These are phyloP conservation scores for Fusarium denticulatum DNA, from an alignment of 2,329 filamentous ascomycete species.

Conservation along the genomic window DNA sequence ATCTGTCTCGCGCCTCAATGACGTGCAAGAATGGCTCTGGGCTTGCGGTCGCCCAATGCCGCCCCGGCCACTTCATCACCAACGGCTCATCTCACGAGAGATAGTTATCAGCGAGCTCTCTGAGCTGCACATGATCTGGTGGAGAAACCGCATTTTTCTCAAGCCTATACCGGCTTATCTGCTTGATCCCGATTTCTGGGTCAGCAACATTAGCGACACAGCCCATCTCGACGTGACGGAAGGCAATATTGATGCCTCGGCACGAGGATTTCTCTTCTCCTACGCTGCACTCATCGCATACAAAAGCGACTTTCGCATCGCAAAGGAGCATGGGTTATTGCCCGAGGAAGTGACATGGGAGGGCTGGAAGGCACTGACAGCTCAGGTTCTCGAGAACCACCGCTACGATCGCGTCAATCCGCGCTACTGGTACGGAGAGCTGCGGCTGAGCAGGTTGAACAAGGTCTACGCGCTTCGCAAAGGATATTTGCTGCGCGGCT, in stretches of 20 bases:
- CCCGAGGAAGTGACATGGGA: constrained; percentile 50
- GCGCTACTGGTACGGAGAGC: constrained; percentile 55
- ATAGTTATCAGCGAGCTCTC: constrained; percentile 51
- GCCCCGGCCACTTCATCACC: constrained; percentile 52
- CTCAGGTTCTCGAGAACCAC: constrained; percentile 42
- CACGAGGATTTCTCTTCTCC: constrained; percentile 52
- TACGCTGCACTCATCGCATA: constrained; percentile 50
- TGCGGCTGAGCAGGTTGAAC: constrained; percentile 53
- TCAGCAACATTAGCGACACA: constrained; percentile 40
- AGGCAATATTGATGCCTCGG: constrained; percentile 34
- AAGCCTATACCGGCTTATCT: constrained; percentile 55
- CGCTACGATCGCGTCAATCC: constrained; percentile 47
- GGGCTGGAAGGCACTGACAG: constrained; percentile 47
- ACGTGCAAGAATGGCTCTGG: constrained; percentile 34
- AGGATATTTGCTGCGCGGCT: constrained; percentile 21
- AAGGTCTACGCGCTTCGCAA: constrained; percentile 30
- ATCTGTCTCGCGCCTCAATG: constrained; percentile 29
- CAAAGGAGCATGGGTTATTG: constrained; percentile 48
- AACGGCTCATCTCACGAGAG: constrained; percentile 46
- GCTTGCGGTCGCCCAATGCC: constrained; percentile 44
- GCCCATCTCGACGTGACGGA: constrained; percentile 14
- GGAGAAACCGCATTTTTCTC: constrained; percentile 49
- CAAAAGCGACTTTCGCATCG: constrained; percentile 53
- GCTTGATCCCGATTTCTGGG: constrained; percentile 51
- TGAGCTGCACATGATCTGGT: constrained; percentile 54